phyloP scores from a whole-genome alignment of 495 filamentous ascomycete species.

The Talaromyces thailandensis region DNA sequence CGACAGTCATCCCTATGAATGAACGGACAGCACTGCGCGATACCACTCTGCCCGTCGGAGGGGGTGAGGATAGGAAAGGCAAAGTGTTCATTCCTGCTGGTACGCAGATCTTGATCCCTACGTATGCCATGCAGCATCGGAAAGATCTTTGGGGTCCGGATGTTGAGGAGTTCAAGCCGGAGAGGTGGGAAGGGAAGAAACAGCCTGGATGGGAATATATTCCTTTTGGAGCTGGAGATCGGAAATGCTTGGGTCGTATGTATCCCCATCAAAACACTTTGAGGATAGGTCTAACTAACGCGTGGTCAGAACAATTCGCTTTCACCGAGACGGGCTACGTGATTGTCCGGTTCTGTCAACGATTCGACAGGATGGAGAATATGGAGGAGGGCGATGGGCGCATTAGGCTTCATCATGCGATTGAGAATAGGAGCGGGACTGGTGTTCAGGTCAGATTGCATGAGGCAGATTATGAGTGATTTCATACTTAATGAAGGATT shows the following conservation, averaged over 20 bases:
- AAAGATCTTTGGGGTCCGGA: slow-evolving; percentile 44
- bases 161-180: slow-evolving; percentile 41
- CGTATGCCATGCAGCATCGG: slow-evolving; percentile 40
- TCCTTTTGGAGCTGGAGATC: slow-evolving; percentile 46
- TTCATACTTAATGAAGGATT: not conserved
- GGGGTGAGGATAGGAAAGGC: slow-evolving; percentile 54
- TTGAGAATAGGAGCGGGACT: slow-evolving; percentile 6
- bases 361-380: slow-evolving; percentile 32
- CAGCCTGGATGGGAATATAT: slow-evolving; percentile 38
- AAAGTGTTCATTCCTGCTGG: slow-evolving; percentile 54
- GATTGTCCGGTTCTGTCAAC: slow-evolving; percentile 35
- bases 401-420: slow-evolving; percentile 14
- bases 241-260: slow-evolving; percentile 44
- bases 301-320: slow-evolving; percentile 35
- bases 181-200: slow-evolving; percentile 41
- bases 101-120: slow-evolving; percentile 29
- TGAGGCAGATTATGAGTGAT: slow-evolving; percentile 1
- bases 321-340: slow-evolving; percentile 39
- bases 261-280: no score
- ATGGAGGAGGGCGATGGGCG: slow-evolving; percentile 17
- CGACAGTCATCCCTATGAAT: slow-evolving; percentile 69
- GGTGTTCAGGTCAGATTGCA: slow-evolving; percentile 5
- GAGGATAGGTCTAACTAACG: no score
- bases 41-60: slow-evolving; percentile 63
- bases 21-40: slow-evolving; percentile 56